A percentile compares a stretch with the other conserved stretches of the same genome.
Conservation (phyloP, 2,329 filamentous ascomycete genomes). For the Diatrype stigma region DNA sequence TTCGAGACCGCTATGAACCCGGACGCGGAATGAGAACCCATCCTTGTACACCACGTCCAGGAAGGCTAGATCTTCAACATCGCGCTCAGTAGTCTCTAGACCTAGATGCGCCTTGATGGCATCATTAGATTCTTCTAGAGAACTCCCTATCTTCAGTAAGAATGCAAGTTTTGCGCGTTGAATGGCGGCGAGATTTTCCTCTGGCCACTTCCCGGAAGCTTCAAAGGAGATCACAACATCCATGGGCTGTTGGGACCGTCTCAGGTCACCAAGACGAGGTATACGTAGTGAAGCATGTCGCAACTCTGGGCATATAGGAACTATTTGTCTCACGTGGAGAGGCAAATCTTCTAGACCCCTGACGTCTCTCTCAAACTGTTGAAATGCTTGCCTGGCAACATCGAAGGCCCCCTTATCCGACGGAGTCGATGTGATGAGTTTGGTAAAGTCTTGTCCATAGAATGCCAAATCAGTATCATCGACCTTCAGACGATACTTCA, state of each 20-base stretch:
- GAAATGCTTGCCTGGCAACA: constrained; percentile 64
- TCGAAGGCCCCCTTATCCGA: constrained; percentile 60
- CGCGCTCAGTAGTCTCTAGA: constrained; percentile 68
- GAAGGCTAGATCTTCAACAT: constrained; percentile 72
- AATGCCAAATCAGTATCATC: constrained; percentile 49
- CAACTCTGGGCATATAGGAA: constrained; percentile 66
- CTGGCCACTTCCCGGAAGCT: constrained; percentile 88
- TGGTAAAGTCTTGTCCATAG: constrained; percentile 47
- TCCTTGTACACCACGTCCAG: constrained; percentile 74
- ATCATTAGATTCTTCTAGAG: constrained; percentile 59
- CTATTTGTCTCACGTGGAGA: constrained; percentile 77
- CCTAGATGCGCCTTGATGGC: constrained; percentile 67
- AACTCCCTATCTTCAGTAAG: constrained; percentile 68
- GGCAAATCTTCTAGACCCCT: constrained; percentile 78
- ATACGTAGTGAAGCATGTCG: constrained; percentile 65
- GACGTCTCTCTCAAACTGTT: constrained; percentile 70
- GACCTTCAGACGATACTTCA: constrained; percentile 65
- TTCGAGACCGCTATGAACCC: constrained; percentile 87
- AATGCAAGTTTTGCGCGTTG: constrained; percentile 94
- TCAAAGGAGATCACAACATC: constrained; percentile 88
- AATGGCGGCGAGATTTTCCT: constrained; percentile 76
- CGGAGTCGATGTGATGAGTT: constrained; percentile 41
- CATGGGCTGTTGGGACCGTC: constrained; percentile 51
- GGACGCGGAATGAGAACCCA: constrained; percentile 73
- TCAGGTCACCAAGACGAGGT: constrained; percentile 44